Conservation (phyloP, 2,329 filamentous ascomycete genomes). For the Scedosporium boydii region DNA sequence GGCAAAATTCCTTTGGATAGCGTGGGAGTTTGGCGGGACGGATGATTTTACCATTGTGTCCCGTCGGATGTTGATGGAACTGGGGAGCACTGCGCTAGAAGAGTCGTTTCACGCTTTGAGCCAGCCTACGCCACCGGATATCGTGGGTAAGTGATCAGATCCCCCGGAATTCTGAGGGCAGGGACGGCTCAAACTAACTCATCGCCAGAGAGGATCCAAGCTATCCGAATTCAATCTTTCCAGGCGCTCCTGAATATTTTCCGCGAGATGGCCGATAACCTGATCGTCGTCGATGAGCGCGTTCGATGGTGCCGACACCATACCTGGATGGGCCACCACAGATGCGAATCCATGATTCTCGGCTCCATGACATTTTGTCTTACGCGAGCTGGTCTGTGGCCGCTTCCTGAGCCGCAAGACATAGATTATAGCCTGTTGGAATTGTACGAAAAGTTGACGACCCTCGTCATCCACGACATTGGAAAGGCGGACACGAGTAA, state of each 20-base stretch:
- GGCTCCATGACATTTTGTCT: constrained; percentile 25
- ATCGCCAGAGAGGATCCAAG: constrained; percentile 10
- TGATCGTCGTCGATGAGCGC: constrained; percentile 19
- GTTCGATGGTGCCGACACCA: constrained; percentile 23
- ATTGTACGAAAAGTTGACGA: constrained; percentile 15
- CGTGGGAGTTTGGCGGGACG: constrained; percentile 20
- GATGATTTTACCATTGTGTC: constrained; percentile 14
- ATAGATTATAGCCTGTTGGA: constrained; percentile 16
- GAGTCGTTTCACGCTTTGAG: constrained; percentile 1
- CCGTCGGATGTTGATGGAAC: constrained; percentile 16
- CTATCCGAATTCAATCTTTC: constrained; percentile 15
- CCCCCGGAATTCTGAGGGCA: neutral
- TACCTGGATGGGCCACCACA: constrained; percentile 22
- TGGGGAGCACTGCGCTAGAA: neutral
- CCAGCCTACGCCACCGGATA: constrained; percentile 12
- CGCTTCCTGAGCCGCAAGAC: constrained; percentile 16
- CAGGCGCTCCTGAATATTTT: constrained; percentile 17
- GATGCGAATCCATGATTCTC: constrained; percentile 26
- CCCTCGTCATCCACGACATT: constrained; percentile 18
- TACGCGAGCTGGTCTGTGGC: constrained; percentile 21
- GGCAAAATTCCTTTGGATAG: constrained; percentile 19
- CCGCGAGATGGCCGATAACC: constrained; percentile 14
- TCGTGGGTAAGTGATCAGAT: constrained; percentile 11
- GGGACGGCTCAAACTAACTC: neutral
- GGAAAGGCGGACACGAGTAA: constrained; percentile 10